Evolutionary conservation across 2,329 filamentous ascomycete genomes (phyloP), one percentile per base, ranked within the genome.

Genomic region (Chalara sp.): DNA sequence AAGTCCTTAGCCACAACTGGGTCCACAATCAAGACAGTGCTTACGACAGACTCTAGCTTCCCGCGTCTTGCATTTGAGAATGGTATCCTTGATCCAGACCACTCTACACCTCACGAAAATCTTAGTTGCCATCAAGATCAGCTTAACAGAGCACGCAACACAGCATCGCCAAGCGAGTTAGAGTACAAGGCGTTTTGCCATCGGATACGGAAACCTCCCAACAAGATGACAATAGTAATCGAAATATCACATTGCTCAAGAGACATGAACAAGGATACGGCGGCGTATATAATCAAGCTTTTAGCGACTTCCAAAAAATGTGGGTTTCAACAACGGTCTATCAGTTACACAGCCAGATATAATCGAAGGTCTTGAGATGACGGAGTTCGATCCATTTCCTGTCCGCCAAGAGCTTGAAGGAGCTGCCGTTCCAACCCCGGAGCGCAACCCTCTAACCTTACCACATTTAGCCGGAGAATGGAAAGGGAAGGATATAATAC

Each of bases 321-420:
- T 59, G 41, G 58, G 61, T n/a, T 63, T 65, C 42, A 65, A 66
- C 33, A 53, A 59, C 33, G 54, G 55, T 21, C 50, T 65, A 5
- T 60, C 58, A 8, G 49, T 58, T 11, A 53, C 58, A n/a, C 61
- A 62, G 41, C 61, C 64, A 11, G 62, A 62, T 54, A 60, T 57
- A n/a, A 45, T 64, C 40, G 57, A 65, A 42, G 62, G 61, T 3
- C 52, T 59, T 30, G 46, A 51, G 28, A 49, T 53, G 32, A n/a
- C 8, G 31, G 32, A 52, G 31, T 56, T 53, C 28, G 10, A 52
- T 7, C 51, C 51, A 33, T 57, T 56, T 45, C 55, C 51, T 5
- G 45, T 47, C 31, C 32, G 30, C n/a, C 32, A 49, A 49, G 10
- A 21, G 21, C 21, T 54, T 45, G 37, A 44, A 44, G 44, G 49